These are phyloP conservation scores for Suillus occidentalis DNA, from an alignment of 768 basidiomycete species.

Conservation along the genomic window DNA sequence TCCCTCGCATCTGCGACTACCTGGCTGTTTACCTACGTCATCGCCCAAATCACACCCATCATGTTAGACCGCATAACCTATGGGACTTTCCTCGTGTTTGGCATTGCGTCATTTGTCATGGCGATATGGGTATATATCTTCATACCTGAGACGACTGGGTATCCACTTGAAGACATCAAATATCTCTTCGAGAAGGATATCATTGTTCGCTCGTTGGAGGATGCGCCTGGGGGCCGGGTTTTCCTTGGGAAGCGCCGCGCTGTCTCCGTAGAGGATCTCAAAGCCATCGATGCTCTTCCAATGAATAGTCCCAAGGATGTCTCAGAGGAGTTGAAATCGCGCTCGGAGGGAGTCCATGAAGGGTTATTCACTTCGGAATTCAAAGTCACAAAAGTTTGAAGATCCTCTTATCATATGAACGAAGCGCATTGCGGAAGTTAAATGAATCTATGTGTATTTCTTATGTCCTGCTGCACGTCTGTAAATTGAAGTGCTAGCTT, in stretches of 20 bases:
- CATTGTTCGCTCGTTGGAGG: conserved; percentile 29
- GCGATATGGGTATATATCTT: conserved; percentile 35
- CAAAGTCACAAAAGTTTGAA: background rate
- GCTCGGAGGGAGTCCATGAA: background rate
- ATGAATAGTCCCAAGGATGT: background rate
- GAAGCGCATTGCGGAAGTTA: background rate
- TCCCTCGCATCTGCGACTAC: conserved; percentile 31
- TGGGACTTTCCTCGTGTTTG: conserved; percentile 36
- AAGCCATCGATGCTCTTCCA: background rate
- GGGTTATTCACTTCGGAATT: background rate
- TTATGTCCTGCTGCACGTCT: background rate
- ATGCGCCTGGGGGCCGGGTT: conserved; percentile 34
- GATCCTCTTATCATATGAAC: conserved; percentile 7
- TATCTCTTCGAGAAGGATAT: conserved; percentile 36
- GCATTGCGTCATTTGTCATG: conserved; percentile 30
- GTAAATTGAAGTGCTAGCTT: background rate
- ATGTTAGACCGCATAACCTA: conserved; percentile 30
- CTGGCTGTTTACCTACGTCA: conserved; percentile 40
- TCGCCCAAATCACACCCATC: conserved; percentile 38
- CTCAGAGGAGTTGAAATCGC: background rate
- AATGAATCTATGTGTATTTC: background rate
- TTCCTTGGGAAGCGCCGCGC: conserved; percentile 26
- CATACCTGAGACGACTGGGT: conserved; percentile 41
- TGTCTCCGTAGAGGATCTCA: conserved; percentile 27
- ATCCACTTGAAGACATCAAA: conserved; percentile 39